phyloP scores from a whole-genome alignment of 2,329 filamentous ascomycete genomes.

The Pezicula carpinea region DNA sequence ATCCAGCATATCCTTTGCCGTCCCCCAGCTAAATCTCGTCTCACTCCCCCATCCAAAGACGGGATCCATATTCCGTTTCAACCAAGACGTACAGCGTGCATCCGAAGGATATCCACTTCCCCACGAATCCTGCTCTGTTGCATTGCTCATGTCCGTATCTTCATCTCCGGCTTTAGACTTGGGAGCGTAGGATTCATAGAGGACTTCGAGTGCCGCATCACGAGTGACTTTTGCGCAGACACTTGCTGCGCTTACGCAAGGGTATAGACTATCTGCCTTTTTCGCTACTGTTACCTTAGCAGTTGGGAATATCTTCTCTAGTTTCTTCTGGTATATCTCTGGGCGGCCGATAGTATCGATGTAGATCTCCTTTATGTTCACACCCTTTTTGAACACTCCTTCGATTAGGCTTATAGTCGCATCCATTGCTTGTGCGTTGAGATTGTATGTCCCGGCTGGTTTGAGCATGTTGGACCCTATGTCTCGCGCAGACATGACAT shows the following conservation, averaged over 20 bases:
- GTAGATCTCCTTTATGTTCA: slow-evolving; percentile 85
- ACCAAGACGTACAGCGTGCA: slow-evolving; percentile 72
- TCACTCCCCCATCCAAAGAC: slow-evolving; percentile 94
- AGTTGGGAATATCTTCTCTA: slow-evolving; percentile 80
- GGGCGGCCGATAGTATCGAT: slow-evolving; percentile 92
- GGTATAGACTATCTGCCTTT: slow-evolving; percentile 90
- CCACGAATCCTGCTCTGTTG: slow-evolving; percentile 52
- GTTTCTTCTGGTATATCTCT: slow-evolving; percentile 73
- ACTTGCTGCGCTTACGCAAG: slow-evolving; percentile 87
- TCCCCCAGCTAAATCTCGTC: slow-evolving; percentile 93
- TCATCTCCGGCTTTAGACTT: slow-evolving; percentile 23
- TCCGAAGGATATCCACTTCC: slow-evolving; percentile 94
- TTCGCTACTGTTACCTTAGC: slow-evolving; percentile 72
- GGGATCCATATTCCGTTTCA: slow-evolving; percentile 83
- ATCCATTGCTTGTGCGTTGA: slow-evolving; percentile 95
- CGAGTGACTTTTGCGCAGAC: slow-evolving; percentile 95
- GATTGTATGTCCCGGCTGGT: slow-evolving; percentile 62
- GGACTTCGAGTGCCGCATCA: slow-evolving; percentile 79
- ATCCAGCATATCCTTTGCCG: slow-evolving; percentile 81
- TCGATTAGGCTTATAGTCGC: slow-evolving; percentile 80
- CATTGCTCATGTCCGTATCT: slow-evolving; percentile 27
- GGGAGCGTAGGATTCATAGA: slow-evolving; percentile 45
- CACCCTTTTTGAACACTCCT: slow-evolving; percentile 68
- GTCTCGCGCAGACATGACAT: slow-evolving; percentile 66
- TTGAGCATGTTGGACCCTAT: slow-evolving; percentile 32